phyloP scores from a whole-genome alignment of 805 yeast genomes.

The Candida vartiovaarae region DNA sequence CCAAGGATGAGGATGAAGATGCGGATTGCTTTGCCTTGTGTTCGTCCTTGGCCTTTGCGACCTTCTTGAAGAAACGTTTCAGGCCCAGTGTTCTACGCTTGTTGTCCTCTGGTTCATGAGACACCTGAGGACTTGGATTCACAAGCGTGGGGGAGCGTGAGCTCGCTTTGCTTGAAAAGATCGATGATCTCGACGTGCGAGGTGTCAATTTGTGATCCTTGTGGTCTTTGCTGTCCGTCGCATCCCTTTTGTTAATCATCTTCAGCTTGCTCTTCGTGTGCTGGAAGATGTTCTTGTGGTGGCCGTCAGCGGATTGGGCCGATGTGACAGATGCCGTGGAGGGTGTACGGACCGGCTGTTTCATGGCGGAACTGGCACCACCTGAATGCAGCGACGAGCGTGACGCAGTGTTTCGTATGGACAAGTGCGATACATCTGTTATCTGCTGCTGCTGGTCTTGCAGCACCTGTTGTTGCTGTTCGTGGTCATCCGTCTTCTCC shows the following conservation, averaged over 20 bases:
- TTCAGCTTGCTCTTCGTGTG: constrained; percentile 11
- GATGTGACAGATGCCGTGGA: constrained; percentile 8
- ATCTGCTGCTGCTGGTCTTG: no score
- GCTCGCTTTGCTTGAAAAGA: constrained; percentile 16
- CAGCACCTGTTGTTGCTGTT: no score
- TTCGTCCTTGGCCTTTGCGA: constrained; percentile 13
- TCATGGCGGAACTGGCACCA: not conserved
- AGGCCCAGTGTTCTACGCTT: constrained; percentile 25
- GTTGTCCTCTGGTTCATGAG: constrained; percentile 6
- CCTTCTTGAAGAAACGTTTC: constrained; percentile 47
- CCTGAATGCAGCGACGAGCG: constrained; percentile 8
- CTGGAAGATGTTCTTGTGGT: constrained; percentile 9
- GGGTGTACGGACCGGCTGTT: not conserved
- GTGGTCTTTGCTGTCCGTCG: constrained; percentile 1
- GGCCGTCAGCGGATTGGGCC: constrained; percentile 6
- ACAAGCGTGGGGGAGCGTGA: constrained; percentile 19
- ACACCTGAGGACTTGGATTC: constrained; percentile 12
- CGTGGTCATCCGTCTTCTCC: no score
- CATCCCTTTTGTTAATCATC: constrained; percentile 4
- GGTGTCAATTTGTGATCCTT: constrained; percentile 16
- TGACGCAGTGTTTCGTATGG: constrained; percentile 5
- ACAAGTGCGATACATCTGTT: constrained; percentile 3
- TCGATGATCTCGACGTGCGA: constrained; percentile 20
- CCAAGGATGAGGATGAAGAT: not conserved
- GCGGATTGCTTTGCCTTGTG: not conserved